Base-by-base conservation (phyloP, 805 yeast genomes). In the Brettanomyces nanus region DNA sequence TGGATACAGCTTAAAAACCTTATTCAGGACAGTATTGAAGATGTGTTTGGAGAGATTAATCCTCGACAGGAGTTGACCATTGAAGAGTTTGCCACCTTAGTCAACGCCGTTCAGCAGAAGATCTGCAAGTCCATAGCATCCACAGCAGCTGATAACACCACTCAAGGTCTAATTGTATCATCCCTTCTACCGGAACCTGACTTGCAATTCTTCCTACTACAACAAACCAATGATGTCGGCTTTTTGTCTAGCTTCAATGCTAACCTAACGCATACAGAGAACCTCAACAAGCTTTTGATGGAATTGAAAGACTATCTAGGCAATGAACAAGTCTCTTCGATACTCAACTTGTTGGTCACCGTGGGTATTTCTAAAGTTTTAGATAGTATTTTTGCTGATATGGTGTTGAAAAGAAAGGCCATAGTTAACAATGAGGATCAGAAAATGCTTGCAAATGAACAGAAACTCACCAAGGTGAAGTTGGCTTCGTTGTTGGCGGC, bases 401-500 rank as follows among this genome's bases (percentile, higher is more conserved):
- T 49, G 35, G 38, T 39, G 32, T 43, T 36, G 26, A 42, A 44
- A 33, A 48, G 46, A 25, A 26, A 27, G 38, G 32, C 28, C 28
- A 6, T 36, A 27, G 32, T 17, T 36, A 23, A 40, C 32, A 36
- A 35, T 23, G 10, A 11, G 22, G 17, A 33, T 37, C 14, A 17
- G 22, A 4, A n/a, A 14, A 41, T 36, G 5, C 27, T 14, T 4
- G 28, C 29, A 11, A 33, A 41, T 19, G 18, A 27, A 6, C 26
- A 41, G 37, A 26, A 36, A 6, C 48, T 48, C 20, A 43, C 20
- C 19, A 40, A 43, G 32, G 59, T 66, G 49, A 77, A 73, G 62
- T 66, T 85, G 38, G 95, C 95, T 2, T 73, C 76, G 20, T 66
- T 80, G 29, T 63, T 85, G 42, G 90, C 90, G 1, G 75, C 72